These are phyloP conservation scores for Cajanus cajan DNA, from an alignment of 306 rosid genomes.

Conservation along the genomic window DNA sequence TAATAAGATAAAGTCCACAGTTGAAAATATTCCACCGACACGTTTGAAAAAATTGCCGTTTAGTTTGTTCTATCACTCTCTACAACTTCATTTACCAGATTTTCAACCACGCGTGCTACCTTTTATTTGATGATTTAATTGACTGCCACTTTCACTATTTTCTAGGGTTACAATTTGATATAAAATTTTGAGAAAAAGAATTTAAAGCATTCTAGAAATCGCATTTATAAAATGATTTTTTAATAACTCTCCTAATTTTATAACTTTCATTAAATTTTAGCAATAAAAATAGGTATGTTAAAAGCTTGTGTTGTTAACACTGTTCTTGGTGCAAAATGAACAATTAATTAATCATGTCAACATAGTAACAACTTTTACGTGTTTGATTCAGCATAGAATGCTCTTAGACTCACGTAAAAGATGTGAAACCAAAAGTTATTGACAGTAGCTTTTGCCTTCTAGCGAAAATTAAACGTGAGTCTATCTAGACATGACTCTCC, in stretches of 20 bases:
- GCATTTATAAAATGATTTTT: neutral
- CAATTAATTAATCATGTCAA: neutral
- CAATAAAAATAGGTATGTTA: no score
- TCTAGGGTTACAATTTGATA: neutral
- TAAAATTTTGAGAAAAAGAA: no score
- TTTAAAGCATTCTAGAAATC: neutral
- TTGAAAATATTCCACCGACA: constrained; percentile 9
- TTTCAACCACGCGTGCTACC: constrained; percentile 17
- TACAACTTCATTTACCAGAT: neutral
- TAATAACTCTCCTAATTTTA: no score
- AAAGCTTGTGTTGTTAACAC: no score
- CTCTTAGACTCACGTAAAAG: no score
- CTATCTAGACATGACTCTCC: no score
- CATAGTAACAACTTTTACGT: neutral
- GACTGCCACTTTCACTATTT: neutral
- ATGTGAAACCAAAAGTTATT: no score
- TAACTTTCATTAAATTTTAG: no score
- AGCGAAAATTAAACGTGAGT: no score
- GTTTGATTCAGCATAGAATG: no score
- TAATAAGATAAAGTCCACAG: neutral
- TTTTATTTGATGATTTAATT: constrained; percentile 1
- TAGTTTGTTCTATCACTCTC: neutral
- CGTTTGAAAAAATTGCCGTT: neutral
- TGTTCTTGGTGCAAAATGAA: no score
- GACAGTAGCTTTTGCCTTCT: no score